Conservation (phyloP, 2,329 filamentous ascomycete genomes). For the Aspergillus phoenicis region DNA sequence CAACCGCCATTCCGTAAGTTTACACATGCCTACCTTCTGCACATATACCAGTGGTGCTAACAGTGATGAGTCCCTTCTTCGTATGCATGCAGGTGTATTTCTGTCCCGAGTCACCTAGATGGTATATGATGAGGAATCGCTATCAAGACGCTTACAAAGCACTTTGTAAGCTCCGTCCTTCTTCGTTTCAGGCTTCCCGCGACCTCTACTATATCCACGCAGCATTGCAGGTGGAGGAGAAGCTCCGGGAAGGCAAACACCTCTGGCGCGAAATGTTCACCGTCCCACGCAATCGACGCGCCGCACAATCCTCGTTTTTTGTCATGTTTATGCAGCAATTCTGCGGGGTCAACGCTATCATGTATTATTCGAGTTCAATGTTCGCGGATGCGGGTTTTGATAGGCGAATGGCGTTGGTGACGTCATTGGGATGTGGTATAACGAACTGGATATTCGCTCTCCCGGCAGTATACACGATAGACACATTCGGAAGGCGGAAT, state of each 20-base stretch:
- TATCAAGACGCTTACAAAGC: slow-evolving; percentile 45
- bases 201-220: not conserved
- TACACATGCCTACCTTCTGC: not conserved
- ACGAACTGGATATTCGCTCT: slow-evolving; percentile 67
- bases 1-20: slow-evolving; percentile 59
- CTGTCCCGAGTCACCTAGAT: slow-evolving; percentile 57
- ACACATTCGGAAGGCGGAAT: slow-evolving; percentile 66
- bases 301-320: not conserved
- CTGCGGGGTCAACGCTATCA: rapidly evolving
- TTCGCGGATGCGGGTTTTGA: slow-evolving; percentile 35
- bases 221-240: not conserved
- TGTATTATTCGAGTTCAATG: not conserved
- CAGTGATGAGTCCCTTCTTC: not conserved
- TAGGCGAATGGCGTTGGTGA: slow-evolving; percentile 54
- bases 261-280: not conserved
- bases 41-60: not conserved
- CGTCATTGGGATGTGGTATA: slow-evolving; percentile 62
- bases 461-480: slow-evolving; percentile 66
- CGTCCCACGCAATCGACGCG: not conserved
- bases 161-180: slow-evolving; percentile 45
- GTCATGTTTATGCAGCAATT: not conserved
- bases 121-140: slow-evolving; percentile 49
- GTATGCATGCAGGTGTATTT: slow-evolving; percentile 62
- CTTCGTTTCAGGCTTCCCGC: slow-evolving; percentile 46
- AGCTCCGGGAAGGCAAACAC: not conserved